phyloP scores from a whole-genome alignment of 257 asterid genomes.

The Solanum corneliomulleri region DNA sequence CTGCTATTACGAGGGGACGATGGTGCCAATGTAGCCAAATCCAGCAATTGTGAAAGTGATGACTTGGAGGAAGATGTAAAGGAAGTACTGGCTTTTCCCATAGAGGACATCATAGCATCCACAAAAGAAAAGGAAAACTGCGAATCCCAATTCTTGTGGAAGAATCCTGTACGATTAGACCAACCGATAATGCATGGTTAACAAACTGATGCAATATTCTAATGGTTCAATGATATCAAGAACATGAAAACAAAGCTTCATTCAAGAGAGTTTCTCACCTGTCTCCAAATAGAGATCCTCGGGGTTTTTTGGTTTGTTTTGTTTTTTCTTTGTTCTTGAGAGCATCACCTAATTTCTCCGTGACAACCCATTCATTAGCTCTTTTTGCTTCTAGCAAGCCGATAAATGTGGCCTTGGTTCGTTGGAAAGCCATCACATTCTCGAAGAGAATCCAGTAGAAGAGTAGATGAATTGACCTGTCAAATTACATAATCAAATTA shows the following conservation, averaged over 20 bases:
- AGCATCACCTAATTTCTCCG: slow-evolving; percentile 51
- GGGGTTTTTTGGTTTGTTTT: slow-evolving; percentile 15
- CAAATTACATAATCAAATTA: neutral
- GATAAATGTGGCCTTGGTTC: slow-evolving; percentile 56
- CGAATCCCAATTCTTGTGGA: slow-evolving; percentile 45
- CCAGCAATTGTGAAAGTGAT: slow-evolving; percentile 49
- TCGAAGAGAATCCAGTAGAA: slow-evolving; percentile 60
- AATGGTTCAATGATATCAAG: neutral
- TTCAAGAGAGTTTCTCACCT: slow-evolving; percentile 20
- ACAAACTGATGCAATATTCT: neutral
- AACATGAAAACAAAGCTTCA: neutral
- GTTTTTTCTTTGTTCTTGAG: slow-evolving; percentile 26
- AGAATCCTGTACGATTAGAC: slow-evolving; percentile 22
- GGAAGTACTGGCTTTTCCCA: slow-evolving; percentile 47
- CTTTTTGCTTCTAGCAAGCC: slow-evolving; percentile 54
- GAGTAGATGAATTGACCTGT: slow-evolving; percentile 50
- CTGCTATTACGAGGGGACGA: slow-evolving; percentile 13
- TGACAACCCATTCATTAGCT: slow-evolving; percentile 65
- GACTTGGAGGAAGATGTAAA: slow-evolving; percentile 47
- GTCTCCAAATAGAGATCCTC: slow-evolving; percentile 28
- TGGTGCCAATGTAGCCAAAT: slow-evolving; percentile 47
- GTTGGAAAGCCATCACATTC: slow-evolving; percentile 69
- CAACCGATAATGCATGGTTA: neutral
- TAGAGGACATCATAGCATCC: slow-evolving; percentile 50
- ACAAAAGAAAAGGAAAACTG: slow-evolving; percentile 37